Conservation (phyloP, 2,329 filamentous ascomycete species). For the Fusarium clavum region DNA sequence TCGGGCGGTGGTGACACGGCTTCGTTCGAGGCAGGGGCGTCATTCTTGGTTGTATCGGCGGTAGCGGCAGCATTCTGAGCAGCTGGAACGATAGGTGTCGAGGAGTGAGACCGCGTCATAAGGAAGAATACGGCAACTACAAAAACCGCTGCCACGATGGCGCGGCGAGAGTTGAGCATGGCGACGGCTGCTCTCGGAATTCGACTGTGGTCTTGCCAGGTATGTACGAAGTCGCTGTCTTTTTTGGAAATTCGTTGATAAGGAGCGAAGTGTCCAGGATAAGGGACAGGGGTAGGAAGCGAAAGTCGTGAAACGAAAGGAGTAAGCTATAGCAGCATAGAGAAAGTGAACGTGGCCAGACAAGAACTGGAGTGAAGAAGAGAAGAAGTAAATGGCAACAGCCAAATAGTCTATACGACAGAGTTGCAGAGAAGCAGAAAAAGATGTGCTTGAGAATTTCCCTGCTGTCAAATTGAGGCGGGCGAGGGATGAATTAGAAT, state of each 20-base stretch:
- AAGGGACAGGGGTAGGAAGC: conserved; percentile 30
- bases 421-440: conserved; percentile 22
- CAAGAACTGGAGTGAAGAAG: conserved; percentile 26
- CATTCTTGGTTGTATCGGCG: conserved; percentile 32
- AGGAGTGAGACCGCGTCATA: conserved; percentile 70
- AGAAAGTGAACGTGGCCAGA: conserved; percentile 33
- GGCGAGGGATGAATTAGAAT: conserved; percentile 39
- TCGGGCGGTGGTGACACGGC: conserved; percentile 29
- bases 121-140: conserved; percentile 77
- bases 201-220: conserved; percentile 28
- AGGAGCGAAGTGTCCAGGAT: conserved; percentile 36
- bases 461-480: conserved; percentile 26
- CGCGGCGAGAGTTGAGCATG: conserved; percentile 85
- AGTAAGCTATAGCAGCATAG: conserved; percentile 39
- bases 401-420: conserved; percentile 24
- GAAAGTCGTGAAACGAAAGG: conserved; percentile 34
- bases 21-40: conserved; percentile 40
- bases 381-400: conserved; percentile 17
- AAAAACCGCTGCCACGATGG: conserved; percentile 76
- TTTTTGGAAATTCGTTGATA: conserved; percentile 35
- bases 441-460: conserved; percentile 26
- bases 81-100: conserved; percentile 34
- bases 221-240: conserved; percentile 22
- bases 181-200: conserved; percentile 52
- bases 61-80: conserved; percentile 32